Evolutionary conservation across 2,329 filamentous ascomycete genomes (phyloP).

Genomic region (Aspergillus intermedius): DNA sequence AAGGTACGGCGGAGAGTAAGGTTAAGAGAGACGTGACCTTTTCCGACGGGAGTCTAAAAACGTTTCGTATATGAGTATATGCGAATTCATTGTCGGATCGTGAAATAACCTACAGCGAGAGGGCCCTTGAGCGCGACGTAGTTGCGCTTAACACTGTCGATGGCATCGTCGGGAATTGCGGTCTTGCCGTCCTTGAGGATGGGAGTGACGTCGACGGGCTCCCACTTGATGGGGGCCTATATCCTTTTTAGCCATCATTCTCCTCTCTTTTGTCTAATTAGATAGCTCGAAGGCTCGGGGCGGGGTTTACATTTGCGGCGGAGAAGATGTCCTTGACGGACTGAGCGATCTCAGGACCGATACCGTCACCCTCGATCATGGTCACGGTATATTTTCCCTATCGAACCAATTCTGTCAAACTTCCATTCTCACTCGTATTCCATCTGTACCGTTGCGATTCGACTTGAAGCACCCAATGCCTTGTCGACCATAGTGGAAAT

Average conservation of each 20-base stretch:
- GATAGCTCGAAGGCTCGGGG: slow-evolving; percentile 1
- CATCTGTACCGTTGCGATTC: not conserved
- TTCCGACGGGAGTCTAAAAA: slow-evolving; percentile 83
- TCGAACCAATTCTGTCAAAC: slow-evolving; percentile 11
- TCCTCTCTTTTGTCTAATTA: slow-evolving; percentile 2
- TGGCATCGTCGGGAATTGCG: slow-evolving; percentile 84
- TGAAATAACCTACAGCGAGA: slow-evolving; percentile 65
- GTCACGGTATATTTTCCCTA: slow-evolving; percentile 94
- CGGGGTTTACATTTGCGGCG: slow-evolving; percentile 68
- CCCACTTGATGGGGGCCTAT: slow-evolving; percentile 89
- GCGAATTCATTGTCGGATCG: not conserved
- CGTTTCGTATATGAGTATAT: slow-evolving; percentile 22
- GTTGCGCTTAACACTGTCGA: slow-evolving; percentile 89
- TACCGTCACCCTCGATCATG: slow-evolving; percentile 97
- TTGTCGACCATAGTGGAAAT: slow-evolving; percentile 13
- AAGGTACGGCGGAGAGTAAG: slow-evolving; percentile 97
- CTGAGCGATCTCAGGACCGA: slow-evolving; percentile 94
- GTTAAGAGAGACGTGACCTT: slow-evolving; percentile 98
- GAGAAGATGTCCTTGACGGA: slow-evolving; percentile 98
- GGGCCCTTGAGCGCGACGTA: slow-evolving; percentile 98
- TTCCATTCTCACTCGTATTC: slow-evolving; percentile 2
- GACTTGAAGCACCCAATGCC: not conserved
- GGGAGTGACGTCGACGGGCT: slow-evolving; percentile 92
- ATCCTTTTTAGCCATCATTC: slow-evolving; percentile 23
- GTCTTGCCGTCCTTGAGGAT: slow-evolving; percentile 92